These are phyloP conservation scores for Paramecium pentaurelia DNA, from an alignment of 73 alveolate genomes.

Conservation along the genomic window DNA sequence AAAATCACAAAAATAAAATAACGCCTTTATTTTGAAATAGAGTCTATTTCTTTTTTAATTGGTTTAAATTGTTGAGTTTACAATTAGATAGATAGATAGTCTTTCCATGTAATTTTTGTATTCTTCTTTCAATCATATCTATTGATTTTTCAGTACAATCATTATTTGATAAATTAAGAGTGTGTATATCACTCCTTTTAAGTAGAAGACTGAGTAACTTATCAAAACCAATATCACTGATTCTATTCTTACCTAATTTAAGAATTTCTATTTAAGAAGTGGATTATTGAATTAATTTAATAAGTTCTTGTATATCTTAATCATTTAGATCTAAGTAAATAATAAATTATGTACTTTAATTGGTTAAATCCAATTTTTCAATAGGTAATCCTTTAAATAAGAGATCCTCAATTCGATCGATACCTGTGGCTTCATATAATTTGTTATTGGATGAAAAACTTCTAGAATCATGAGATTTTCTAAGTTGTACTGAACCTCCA, in stretches of 20 bases:
- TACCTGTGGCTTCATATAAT: neutral
- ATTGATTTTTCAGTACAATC: neutral
- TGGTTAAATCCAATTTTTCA: neutral
- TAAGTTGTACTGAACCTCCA: neutral
- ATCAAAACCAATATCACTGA: neutral
- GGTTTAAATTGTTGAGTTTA: neutral
- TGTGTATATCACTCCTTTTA: neutral
- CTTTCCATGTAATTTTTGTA: neutral
- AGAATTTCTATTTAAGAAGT: neutral
- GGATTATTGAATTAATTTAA: neutral
- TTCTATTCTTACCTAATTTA: neutral
- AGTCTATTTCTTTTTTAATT: neutral
- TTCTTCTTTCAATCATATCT: neutral
- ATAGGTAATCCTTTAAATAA: neutral
- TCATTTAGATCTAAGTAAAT: neutral
- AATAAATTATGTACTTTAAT: neutral
- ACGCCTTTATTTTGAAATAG: neutral
- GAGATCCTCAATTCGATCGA: neutral
- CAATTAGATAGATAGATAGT: neutral
- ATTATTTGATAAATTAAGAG: slow-evolving; percentile 11
- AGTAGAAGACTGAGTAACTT: neutral
- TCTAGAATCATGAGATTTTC: neutral
- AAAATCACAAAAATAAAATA: neutral
- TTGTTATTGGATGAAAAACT: neutral
- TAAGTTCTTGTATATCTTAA: neutral